Conservation (phyloP, 2,329 filamentous ascomycete species). For the Diplodia scrobiculata region DNA sequence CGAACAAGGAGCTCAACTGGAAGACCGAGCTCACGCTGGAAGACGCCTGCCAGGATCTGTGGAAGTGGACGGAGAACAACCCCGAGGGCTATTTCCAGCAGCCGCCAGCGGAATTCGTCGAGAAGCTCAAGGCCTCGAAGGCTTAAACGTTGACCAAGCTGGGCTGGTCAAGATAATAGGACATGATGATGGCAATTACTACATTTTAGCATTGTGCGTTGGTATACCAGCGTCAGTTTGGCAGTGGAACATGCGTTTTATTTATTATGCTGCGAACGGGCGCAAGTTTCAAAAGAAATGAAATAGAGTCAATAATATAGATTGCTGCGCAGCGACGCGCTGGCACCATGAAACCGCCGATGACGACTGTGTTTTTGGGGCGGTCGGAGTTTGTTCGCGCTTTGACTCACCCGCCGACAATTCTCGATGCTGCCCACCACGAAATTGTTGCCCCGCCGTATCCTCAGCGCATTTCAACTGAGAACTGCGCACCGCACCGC, state of each 20-base stretch:
- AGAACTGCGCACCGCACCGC: conserved; percentile 5
- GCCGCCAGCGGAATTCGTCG: conserved; percentile 79
- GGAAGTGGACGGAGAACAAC: conserved; percentile 97
- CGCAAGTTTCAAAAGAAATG: conserved; percentile 27
- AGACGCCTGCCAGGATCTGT: conserved; percentile 89
- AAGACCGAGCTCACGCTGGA: conserved; percentile 88
- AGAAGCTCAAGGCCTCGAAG: conserved; percentile 44
- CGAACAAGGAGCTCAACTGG: conserved; percentile 88
- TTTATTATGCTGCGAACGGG: conserved; percentile 17
- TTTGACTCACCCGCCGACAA: conserved; percentile 27
- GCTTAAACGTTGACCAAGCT: conserved; percentile 13
- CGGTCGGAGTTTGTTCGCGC: conserved; percentile 27
- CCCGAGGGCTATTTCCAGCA: conserved; percentile 91
- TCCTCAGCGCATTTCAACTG: conserved; percentile 10
- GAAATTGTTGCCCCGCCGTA: conserved; percentile 28
- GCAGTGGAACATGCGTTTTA: conserved; percentile 10
- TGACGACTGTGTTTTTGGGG: conserved; percentile 19
- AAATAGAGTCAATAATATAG: conserved; percentile 26
- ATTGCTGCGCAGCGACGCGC: conserved; percentile 16
- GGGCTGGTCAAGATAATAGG: conserved; percentile 2
- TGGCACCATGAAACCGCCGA: conserved; percentile 17
- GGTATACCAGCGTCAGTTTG: conserved; percentile 23
- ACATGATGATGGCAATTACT: conserved; percentile 10
- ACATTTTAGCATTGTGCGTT: conserved; percentile 17
- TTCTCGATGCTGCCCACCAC: conserved; percentile 26